Base-by-base conservation (phyloP, 108 stramenopile genomes). In the Skeletonema costatum region DNA sequence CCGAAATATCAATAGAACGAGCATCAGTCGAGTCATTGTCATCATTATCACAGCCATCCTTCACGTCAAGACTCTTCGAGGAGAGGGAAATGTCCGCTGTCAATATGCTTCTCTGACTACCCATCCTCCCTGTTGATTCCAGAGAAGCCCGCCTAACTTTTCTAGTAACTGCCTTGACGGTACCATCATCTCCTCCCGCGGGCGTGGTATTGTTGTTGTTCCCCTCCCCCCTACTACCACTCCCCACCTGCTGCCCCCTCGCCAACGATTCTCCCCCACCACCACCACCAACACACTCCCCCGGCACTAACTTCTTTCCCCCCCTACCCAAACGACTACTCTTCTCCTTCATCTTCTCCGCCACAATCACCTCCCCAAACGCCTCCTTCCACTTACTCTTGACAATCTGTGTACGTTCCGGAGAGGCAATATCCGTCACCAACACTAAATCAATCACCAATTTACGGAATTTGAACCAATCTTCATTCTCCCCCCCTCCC, bases 351-450 rank as follows among this genome's bases (percentile, higher is more conserved):
- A 42, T 70, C 48, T 71, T 58, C 56, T 71, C 64, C 53, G 66
- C 53, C 10, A 76, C 56, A 32, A 66, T 42, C 2, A 87, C 82
- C 68, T 91, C 90, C 10, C 90, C 89, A 88, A 95, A 95, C n/a
- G 93, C 93, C 32, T 51, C 70, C 29, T 81, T 51, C 48, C 51
- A 81, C 19, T 76, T 61, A 33, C 73, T 50, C 53, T 68, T 39
- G 9, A 39, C 65, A 42, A 67, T 68, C 59, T 78, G 60, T 2
- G 73, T 66, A 36, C 60, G 72, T 29, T 75, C 66, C 4, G 77
- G 77, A 16, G 41, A 59, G 7, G 77, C 73, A 64, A 83, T 83
- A 74, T 83, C 82, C 48, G 82, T 83, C 16, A 73, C 73, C 8
- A 83, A 41, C 31, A 83, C 50, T 13, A 25, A 19, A 32, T 56